Conservation (phyloP, 148 eudicot genomes). For the Heliamphora exappendiculata region DNA sequence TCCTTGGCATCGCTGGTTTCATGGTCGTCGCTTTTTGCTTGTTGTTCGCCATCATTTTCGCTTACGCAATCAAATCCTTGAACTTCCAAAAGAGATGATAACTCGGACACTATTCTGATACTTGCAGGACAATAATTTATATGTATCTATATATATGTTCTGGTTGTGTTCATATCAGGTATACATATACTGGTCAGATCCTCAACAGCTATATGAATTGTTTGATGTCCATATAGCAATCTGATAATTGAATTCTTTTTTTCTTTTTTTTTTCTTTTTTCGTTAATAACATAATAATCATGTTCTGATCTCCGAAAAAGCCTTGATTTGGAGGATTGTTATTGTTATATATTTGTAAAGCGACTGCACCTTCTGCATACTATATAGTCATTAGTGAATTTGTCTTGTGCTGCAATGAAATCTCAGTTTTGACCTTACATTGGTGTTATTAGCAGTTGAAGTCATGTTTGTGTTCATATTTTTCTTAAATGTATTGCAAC, state of each 20-base stretch:
- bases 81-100: slow-evolving; percentile 86
- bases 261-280: neutral
- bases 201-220: neutral
- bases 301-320: neutral
- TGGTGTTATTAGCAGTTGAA: no score
- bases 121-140: neutral
- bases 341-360: neutral
- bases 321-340: neutral
- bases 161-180: slow-evolving; percentile 9
- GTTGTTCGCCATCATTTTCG: slow-evolving; percentile 73
- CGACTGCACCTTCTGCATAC: no score
- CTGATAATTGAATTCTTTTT: neutral
- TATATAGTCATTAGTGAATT: no score
- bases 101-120: neutral
- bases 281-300: neutral
- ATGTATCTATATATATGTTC: neutral
- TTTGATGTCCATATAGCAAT: neutral
- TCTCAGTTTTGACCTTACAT: no score
- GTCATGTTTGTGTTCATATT: no score
- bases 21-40: slow-evolving; percentile 62
- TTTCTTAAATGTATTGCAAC: no score
- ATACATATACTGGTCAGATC: neutral
- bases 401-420: no score
- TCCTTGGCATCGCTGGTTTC: slow-evolving; percentile 48
- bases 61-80: slow-evolving; percentile 77